Base-by-base conservation (phyloP, 2,329 filamentous ascomycete genomes). In the Plectosphaerella cucumerina region DNA sequence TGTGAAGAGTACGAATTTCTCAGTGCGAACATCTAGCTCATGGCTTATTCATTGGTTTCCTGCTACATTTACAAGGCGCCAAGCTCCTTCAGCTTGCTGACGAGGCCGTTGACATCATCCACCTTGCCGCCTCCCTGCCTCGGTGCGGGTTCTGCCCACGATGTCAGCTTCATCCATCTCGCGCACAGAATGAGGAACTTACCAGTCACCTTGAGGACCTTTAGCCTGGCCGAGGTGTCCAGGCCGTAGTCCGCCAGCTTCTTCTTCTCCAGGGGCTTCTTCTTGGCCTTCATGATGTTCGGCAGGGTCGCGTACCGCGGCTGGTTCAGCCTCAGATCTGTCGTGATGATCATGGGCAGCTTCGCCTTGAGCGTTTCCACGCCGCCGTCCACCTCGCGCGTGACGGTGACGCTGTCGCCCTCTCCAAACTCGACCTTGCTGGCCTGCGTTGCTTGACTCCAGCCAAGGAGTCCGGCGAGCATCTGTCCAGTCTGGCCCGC, bases 221-320 rank as follows among this genome's bases (percentile, higher is more conserved):
- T 96, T 68, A 99, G 72, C 62, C 92, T 80, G 71, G 80, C 85
- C 68, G 81, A 79, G 48, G 81, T 82, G 61, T 91, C 85, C 42
- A 96, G 72, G 2, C 89, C 90, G 69, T 89, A 88, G 66, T 99
- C 94, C 51, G 76, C 80, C 68, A 97, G 69, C 58, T 81, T 90
- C 80, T 90, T 87, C 87, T 97, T 97, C 64, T 94, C 90, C 61
- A 99, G 66, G 65, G 89, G 89, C 87, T 99, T 99, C 89, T 97
- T 99, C 88, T 99, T 99, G 49, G 94, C 94, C 86, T 97, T 99
- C 94, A 99, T 99, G 59, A 99, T 97, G 68, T 97, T 97, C 47
- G 92, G 93, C 81, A 99, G 70, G 71, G 85, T 96, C 20, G 93
- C 94, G 70, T 96, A 99, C 58, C 94, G 79, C 53, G 94, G 94